Conservation (phyloP, 345 rosid genomes). For the Eucalyptus leucophloia region DNA sequence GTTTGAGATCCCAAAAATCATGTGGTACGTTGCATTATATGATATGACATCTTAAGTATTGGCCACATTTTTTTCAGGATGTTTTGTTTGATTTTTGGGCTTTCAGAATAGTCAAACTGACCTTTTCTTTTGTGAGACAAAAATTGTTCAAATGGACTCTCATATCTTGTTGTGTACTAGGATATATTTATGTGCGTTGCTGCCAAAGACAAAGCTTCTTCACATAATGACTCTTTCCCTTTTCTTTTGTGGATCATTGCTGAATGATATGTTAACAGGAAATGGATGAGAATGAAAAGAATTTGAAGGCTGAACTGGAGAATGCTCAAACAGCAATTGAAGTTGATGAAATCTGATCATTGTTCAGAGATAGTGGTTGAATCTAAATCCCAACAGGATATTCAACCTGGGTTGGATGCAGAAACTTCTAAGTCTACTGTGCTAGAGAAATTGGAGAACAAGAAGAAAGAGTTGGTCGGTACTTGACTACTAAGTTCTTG, state of each 20-base stretch:
- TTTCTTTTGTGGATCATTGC: neutral
- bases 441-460: constrained; percentile 54
- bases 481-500: neutral
- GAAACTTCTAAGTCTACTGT: constrained; percentile 32
- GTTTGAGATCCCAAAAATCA: neutral
- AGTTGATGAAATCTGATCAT: constrained; percentile 1
- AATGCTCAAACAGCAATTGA: constrained; percentile 18
- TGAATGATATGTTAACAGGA: constrained; percentile 25
- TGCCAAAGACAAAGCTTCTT: neutral
- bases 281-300: constrained; percentile 49
- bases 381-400: constrained; percentile 9
- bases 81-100: neutral
- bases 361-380: constrained; percentile 12
- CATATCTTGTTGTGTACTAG: neutral
- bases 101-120: neutral
- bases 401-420: constrained; percentile 19
- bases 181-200: neutral
- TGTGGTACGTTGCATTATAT: neutral
- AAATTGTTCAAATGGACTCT: neutral
- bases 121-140: neutral
- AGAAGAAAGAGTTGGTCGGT: constrained; percentile 63
- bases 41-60: neutral
- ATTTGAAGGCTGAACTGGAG: constrained; percentile 40
- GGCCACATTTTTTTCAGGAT: neutral
- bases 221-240: neutral